phyloP scores from a whole-genome alignment of 2,329 filamentous ascomycete genomes.

The Beauveria caledonica region DNA sequence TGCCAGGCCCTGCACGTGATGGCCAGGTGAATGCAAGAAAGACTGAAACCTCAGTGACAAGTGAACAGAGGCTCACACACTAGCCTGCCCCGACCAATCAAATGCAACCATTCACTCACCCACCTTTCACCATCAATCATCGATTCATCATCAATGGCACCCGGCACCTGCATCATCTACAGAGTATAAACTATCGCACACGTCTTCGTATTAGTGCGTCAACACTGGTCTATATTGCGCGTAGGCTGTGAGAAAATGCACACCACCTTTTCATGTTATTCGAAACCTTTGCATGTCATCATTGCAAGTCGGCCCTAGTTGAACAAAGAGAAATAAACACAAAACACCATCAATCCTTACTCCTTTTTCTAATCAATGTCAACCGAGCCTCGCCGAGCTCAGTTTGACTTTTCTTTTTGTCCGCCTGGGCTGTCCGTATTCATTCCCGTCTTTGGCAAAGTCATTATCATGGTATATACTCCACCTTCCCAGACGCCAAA shows the following conservation, averaged over 20 bases:
- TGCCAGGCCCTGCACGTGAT: no score
- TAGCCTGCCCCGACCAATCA: no score
- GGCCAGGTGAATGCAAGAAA: no score
- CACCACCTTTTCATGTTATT: background rate
- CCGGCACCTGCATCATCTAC: no score
- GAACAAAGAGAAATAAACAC: background rate
- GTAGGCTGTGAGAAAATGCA: background rate
- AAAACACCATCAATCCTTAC: background rate
- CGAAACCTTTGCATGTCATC: background rate
- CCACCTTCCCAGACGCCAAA: conserved; percentile 3
- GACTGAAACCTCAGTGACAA: no score
- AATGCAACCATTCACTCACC: no score
- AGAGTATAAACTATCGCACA: no score
- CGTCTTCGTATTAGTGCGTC: background rate
- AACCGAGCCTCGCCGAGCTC: background rate
- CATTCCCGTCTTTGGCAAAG: background rate
- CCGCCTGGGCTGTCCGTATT: background rate
- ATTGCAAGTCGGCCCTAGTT: no score
- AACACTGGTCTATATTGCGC: background rate
- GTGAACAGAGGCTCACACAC: no score
- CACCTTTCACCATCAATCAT: no score
- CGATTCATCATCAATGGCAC: no score
- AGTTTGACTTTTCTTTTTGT: background rate
- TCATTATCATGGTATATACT: conserved; percentile 7
- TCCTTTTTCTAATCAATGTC: background rate